Percentiles rank a stretch among this genome's conserved stretches.
Evolutionary conservation across 305 asterid genomes (phyloP).

Genomic region (Solanum hybrid): DNA sequence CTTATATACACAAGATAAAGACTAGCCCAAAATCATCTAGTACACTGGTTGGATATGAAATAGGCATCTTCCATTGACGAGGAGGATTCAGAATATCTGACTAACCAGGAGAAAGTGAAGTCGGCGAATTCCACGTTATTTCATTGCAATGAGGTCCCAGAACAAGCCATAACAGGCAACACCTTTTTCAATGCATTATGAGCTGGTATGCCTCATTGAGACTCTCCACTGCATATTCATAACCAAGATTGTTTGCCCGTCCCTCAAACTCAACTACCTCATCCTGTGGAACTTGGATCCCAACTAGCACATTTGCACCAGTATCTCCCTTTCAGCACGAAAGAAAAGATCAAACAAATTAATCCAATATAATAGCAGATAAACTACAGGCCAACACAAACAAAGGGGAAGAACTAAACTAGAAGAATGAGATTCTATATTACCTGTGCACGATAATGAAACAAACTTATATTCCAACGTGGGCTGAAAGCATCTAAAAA

Average conservation of each 20-base stretch:
- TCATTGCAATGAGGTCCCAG: not conserved
- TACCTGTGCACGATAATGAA: slow-evolving; percentile 93
- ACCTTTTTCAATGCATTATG: slow-evolving; percentile 48
- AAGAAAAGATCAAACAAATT: not conserved
- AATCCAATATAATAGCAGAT: not conserved
- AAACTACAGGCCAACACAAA: not conserved
- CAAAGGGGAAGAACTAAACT: not conserved
- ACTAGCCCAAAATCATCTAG: not conserved
- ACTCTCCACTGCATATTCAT: slow-evolving; percentile 62
- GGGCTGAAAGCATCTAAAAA: slow-evolving; percentile 89
- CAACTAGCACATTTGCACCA: slow-evolving; percentile 90
- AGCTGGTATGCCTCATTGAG: slow-evolving; percentile 58
- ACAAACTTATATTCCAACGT: slow-evolving; percentile 89
- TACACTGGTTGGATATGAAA: not conserved
- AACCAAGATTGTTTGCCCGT: slow-evolving; percentile 65
- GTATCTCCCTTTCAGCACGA: slow-evolving; percentile 52
- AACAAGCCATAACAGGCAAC: not conserved
- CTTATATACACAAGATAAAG: not conserved
- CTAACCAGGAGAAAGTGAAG: not conserved
- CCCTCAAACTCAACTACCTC: slow-evolving; percentile 58
- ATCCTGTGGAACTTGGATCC: slow-evolving; percentile 57
- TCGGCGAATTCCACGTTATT: not conserved
- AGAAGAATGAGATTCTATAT: not conserved
- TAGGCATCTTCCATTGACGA: not conserved
- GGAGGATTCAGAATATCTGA: not conserved